Evolutionary conservation across 2,329 filamentous ascomycete genomes (phyloP), one percentile per base, ranked within the genome.

Genomic region (Ilyonectria destructans): DNA sequence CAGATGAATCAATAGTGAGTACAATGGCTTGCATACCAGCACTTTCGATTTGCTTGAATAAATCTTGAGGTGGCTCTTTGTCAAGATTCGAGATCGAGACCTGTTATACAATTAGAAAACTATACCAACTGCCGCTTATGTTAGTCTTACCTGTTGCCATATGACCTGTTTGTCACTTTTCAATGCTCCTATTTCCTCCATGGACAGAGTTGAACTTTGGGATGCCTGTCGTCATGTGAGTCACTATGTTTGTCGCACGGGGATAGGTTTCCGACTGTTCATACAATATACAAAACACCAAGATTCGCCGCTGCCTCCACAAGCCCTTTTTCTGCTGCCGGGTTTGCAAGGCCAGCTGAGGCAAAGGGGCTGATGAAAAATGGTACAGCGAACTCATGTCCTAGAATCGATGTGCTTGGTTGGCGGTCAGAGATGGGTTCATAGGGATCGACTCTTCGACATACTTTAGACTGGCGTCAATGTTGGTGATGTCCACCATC

Each of bases 301-400:
- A 79, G 80, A 8, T 78, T 76, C 12, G 76, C 83, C 5, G 86
- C 85, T n/a, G 80, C 85, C 77, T 83, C 80, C 48, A 85, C 81
- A 35, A 88, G 77, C 70, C 84, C 85, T 4, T 81, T 68, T 76
- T 88, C 86, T 33, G 78, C 86, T 2, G 83, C 80, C 0, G 78
- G 74, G 69, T 87, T 79, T 2, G 74, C 85, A 57, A 83, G 82
- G 45, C 76, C 81, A 8, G 78, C 85, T 5, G 80, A 79, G 13
- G 84, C 83, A 6, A 80, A 82, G 1, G 86, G 85, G 55, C 80
- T 80, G 73, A 88, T 87, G 78, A 85, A 88, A 77, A 88, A 84
- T 17, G 86, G 85, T 0, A 82, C 80, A 0, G 81, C 83, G 75
- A 86, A 86, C 75, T 86, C 84, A 77, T 85, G 77, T 17, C 85